These are phyloP conservation scores for Solanum pimpinellifolium DNA, from an alignment of 257 asterid species.

Conservation along the genomic window DNA sequence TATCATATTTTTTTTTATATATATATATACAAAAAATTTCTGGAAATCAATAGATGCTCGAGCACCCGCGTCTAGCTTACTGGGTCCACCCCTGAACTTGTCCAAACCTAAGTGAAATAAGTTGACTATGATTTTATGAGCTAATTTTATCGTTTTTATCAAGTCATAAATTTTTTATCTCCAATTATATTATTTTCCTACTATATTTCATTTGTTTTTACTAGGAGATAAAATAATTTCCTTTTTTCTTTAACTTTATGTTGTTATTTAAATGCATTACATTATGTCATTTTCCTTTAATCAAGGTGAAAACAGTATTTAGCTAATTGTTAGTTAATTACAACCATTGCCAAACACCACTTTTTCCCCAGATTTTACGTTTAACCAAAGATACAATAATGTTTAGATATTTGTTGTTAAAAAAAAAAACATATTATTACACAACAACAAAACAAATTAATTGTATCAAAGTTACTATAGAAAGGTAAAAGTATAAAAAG, in stretches of 20 bases:
- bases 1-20: no score
- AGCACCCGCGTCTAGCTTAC: no score
- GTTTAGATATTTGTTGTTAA: background rate
- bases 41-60: no score
- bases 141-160: no score
- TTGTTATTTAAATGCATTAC: background rate
- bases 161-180: background rate
- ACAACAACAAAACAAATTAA: background rate
- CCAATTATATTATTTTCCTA: background rate
- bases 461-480: background rate
- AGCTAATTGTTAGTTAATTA: background rate
- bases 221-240: background rate
- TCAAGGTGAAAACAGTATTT: background rate
- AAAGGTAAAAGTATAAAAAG: background rate
- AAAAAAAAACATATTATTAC: background rate
- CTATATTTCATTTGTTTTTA: background rate
- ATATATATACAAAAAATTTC: no score
- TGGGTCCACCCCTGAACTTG: no score
- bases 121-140: background rate
- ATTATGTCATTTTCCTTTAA: background rate
- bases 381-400: background rate
- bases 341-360: background rate
- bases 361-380: background rate
- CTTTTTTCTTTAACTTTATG: background rate
- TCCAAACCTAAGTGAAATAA: no score